Evolutionary conservation across 768 basidiomycete genomes (phyloP).

Genomic region (Boletus barrowsii): DNA sequence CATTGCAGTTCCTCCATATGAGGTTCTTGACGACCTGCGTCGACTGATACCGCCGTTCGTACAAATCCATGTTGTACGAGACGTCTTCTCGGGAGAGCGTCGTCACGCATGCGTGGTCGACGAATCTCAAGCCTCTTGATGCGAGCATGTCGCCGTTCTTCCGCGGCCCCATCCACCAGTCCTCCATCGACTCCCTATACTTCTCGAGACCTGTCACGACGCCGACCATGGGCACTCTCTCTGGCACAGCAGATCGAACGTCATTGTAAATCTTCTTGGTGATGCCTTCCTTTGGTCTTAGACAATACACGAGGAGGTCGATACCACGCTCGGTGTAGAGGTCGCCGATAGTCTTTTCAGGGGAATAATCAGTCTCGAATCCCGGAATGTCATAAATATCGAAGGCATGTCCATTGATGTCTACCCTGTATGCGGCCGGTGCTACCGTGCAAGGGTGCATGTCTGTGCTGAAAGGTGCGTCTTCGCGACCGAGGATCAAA

Average conservation of each 20-base stretch:
- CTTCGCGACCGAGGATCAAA: slow-evolving; percentile 31
- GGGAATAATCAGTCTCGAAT: slow-evolving; percentile 19
- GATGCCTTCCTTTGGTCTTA: slow-evolving; percentile 30
- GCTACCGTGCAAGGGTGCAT: slow-evolving; percentile 28
- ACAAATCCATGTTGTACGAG: slow-evolving; percentile 32
- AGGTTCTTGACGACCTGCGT: slow-evolving; percentile 24
- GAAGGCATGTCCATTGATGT: slow-evolving; percentile 30
- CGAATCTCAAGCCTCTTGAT: slow-evolving; percentile 33
- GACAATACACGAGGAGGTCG: slow-evolving; percentile 31
- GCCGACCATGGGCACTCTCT: slow-evolving; percentile 38
- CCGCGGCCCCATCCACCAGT: slow-evolving; percentile 31
- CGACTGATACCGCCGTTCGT: slow-evolving; percentile 29
- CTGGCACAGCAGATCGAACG: slow-evolving; percentile 27
- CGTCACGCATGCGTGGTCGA: slow-evolving; percentile 43
- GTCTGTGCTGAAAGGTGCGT: slow-evolving; percentile 32
- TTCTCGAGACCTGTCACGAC: slow-evolving; percentile 38
- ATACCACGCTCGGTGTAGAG: slow-evolving; percentile 31
- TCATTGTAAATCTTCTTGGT: slow-evolving; percentile 24
- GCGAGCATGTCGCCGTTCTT: slow-evolving; percentile 36
- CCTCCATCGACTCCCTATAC: slow-evolving; percentile 28
- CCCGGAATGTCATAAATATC: slow-evolving; percentile 32
- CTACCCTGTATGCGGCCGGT: slow-evolving; percentile 26
- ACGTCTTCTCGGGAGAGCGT: slow-evolving; percentile 32
- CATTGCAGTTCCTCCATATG: slow-evolving; percentile 30
- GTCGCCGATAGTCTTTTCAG: slow-evolving; percentile 26